These are phyloP conservation scores for Ceratocystis papillata DNA, from an alignment of 2,329 filamentous ascomycete species.

Conservation along the genomic window DNA sequence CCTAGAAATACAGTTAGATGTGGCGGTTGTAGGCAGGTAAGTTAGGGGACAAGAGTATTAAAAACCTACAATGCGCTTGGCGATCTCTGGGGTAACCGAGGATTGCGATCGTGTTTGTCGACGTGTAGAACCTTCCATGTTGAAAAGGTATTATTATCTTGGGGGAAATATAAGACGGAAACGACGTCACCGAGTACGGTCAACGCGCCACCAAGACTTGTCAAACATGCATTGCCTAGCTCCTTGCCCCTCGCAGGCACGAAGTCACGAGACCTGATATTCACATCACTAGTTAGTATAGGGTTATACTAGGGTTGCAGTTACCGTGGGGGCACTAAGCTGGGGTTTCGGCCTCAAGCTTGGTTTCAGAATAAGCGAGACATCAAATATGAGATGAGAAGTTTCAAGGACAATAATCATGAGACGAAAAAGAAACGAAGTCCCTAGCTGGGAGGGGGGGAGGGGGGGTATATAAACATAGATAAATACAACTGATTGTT, in stretches of 20 bases:
- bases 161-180: not conserved
- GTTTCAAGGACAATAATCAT: slow-evolving; percentile 7
- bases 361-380: slow-evolving; percentile 5
- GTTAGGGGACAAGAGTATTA: slow-evolving; percentile 13
- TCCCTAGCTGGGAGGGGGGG: not conserved
- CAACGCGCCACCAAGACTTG: not conserved
- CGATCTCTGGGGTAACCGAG: slow-evolving; percentile 41
- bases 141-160: not conserved
- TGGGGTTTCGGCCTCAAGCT: not conserved
- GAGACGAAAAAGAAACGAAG: slow-evolving; percentile 4
- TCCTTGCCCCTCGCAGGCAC: not conserved
- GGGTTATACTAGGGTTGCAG: not conserved
- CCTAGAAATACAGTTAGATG: slow-evolving; percentile 39
- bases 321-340: not conserved
- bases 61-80: slow-evolving; percentile 43
- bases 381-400: slow-evolving; percentile 16
- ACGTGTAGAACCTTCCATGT: slow-evolving; percentile 11
- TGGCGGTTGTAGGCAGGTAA: slow-evolving; percentile 23
- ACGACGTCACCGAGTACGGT: not conserved
- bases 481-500: not conserved
- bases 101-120: slow-evolving; percentile 14
- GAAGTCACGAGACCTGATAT: slow-evolving; percentile 15
- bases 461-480: not conserved
- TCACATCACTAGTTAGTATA: not conserved
- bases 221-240: not conserved